Evolutionary conservation across 1,284 basidiomycete species (phyloP), one percentile per base, ranked within the genome.

Genomic region (Dichomitus squalens): DNA sequence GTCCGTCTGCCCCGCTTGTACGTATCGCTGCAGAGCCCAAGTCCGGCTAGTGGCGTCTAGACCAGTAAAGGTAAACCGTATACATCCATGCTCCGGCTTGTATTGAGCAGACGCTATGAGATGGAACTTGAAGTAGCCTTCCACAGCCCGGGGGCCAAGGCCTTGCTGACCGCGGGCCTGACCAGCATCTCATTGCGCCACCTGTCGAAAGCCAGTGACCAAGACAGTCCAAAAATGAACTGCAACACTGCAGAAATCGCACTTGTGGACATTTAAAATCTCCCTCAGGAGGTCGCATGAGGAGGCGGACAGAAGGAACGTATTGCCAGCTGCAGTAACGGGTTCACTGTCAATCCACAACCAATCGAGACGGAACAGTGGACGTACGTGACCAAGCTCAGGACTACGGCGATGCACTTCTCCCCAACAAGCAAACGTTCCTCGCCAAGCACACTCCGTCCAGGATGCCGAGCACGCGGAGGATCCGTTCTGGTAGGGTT

Each of bases 391-490:
- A 58, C 41, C 43, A 58, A 56, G 48, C 46, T 36, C n/a, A 61
- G 14, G 39, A 56, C 57, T 0, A 48, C 57, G 21, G 57, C 48
- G 14, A 46, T 61, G 33, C 5, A 38, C 39, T 60, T 58, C 18
- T 44, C 51, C 25, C 60, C 53, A 4, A 61, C 60, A 20, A 61
- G 57, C 56, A 53, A 61, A 33, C 53, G 46, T 2, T 40, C 54
- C 57, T 58, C 60, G n/a, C 55, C 57, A 21, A 68, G 54, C n/a
- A n/a, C 14, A 63, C 65, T 20, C 48, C 47, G 33, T 75, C 69
- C 12, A 73, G 64, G 2, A 75, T 72, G 9, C 66, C 60, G 21
- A 68, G 55, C n/a, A 75, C 67, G 25, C 73, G 70, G 43, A 61
- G 41, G 34, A 65, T 65, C 60, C 73, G 48, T 69, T 66, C 21